Evolutionary conservation across 305 asterid species (phyloP).

Genomic region (Fraxinus ornus): DNA sequence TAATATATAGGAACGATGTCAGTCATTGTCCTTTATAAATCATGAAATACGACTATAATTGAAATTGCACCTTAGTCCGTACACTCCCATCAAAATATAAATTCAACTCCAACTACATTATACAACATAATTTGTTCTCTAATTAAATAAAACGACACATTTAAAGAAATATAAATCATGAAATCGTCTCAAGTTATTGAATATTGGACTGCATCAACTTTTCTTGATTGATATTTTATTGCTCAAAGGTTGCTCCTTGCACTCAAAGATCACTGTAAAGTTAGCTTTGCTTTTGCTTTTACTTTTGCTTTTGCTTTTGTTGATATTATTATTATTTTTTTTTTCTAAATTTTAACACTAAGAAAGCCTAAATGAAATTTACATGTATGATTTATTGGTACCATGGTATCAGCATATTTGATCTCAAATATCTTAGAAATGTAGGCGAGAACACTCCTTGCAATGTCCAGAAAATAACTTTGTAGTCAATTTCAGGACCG

Average conservation of each 20-base stretch:
- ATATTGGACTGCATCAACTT: not conserved
- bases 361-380: not conserved
- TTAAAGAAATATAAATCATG: not conserved
- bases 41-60: not conserved
- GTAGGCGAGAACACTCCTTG: not conserved
- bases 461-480: not conserved
- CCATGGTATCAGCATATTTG: not conserved
- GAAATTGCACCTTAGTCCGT: not conserved
- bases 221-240: not conserved
- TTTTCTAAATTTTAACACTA: not conserved
- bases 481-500: not conserved
- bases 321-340: not conserved
- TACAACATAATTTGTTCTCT: not conserved
- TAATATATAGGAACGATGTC: not conserved
- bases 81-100: not conserved
- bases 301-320: not conserved
- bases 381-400: not conserved
- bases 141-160: not conserved
- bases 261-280: not conserved
- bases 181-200: not conserved
- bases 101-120: not conserved
- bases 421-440: not conserved
- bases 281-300: not conserved
- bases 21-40: not conserved
- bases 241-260: not conserved